phyloP scores from a whole-genome alignment of 495 filamentous ascomycete species.

The Penicillium flavigenum region DNA sequence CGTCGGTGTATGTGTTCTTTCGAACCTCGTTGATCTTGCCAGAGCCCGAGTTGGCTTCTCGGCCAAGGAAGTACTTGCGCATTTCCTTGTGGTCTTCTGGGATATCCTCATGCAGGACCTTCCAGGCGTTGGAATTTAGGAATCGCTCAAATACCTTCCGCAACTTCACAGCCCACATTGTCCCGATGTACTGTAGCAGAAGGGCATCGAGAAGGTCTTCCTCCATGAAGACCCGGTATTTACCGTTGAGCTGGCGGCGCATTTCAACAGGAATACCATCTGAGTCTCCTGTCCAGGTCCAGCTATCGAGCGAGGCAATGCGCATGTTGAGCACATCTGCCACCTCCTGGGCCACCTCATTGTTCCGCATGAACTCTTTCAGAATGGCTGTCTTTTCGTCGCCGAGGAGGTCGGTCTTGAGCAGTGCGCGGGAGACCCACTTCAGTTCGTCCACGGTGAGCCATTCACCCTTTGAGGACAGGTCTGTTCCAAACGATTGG shows the following conservation, averaged over 20 bases:
- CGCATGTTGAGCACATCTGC: constrained; percentile 69
- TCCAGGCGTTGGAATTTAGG: constrained; percentile 41
- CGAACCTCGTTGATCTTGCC: constrained; percentile 36
- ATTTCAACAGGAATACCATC: constrained; percentile 57
- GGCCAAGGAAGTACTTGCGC: constrained; percentile 50
- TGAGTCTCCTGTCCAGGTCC: constrained; percentile 54
- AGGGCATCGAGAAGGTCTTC: constrained; percentile 66
- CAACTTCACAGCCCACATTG: constrained; percentile 59
- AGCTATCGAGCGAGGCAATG: constrained; percentile 55
- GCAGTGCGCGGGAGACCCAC: constrained; percentile 55
- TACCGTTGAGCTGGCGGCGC: constrained; percentile 61
- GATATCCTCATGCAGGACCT: constrained; percentile 34
- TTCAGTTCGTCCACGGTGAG: constrained; percentile 40
- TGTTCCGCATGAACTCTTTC: constrained; percentile 58
- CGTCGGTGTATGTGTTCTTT: constrained; percentile 39
- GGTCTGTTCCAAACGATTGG: constrained; percentile 42
- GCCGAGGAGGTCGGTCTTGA: constrained; percentile 55
- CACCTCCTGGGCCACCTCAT: constrained; percentile 57
- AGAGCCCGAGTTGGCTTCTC: constrained; percentile 3
- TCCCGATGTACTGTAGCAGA: constrained; percentile 63
- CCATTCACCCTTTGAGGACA: constrained; percentile 35
- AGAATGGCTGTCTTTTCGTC: constrained; percentile 59
- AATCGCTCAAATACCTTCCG: constrained; percentile 41
- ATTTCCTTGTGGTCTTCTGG: constrained; percentile 44
- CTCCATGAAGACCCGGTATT: constrained; percentile 62